Percentiles rank a stretch among this genome's conserved stretches.
Evolutionary conservation across 768 basidiomycete genomes (phyloP).

Genomic region (Trametes punicea): DNA sequence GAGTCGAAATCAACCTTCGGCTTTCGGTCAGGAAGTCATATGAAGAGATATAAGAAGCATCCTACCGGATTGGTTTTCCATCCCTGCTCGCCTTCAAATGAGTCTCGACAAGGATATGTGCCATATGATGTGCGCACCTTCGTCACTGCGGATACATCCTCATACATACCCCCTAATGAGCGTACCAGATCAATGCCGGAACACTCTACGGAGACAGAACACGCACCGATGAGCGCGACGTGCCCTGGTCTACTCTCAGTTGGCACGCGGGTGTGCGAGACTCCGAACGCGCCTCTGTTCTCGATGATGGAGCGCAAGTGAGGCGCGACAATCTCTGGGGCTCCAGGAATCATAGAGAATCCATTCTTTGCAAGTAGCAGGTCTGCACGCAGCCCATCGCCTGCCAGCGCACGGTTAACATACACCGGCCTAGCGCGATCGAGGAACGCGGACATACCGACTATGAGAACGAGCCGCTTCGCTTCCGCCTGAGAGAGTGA

Average conservation of each 20-base stretch:
- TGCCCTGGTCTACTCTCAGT: conserved; percentile 89
- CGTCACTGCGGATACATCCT: conserved; percentile 85
- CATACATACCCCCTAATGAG: conserved; percentile 74
- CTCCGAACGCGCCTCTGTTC: conserved; percentile 70
- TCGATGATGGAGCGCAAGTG: conserved; percentile 66
- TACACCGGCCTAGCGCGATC: background rate
- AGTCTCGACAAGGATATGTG: background rate
- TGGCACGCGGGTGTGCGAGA: conserved; percentile 83
- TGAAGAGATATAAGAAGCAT: conserved; percentile 1
- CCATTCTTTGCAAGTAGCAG: conserved; percentile 64
- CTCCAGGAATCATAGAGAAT: conserved; percentile 49
- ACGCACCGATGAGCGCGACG: conserved; percentile 77
- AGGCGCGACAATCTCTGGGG: conserved; percentile 66
- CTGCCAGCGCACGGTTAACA: conserved; percentile 36
- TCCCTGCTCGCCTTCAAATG: conserved; percentile 43
- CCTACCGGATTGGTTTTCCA: conserved; percentile 82
- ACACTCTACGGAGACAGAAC: background rate
- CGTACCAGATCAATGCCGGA: background rate
- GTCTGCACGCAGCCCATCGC: conserved; percentile 83
- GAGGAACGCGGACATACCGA: conserved; percentile 46
- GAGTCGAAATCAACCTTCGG: conserved; percentile 75
- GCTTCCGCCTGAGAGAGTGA: conserved; percentile 47
- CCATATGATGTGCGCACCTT: conserved; percentile 41
- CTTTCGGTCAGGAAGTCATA: background rate
- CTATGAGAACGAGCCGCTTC: conserved; percentile 74